These are phyloP conservation scores for Cladosporium colombiae DNA, from an alignment of 2,329 filamentous ascomycete genomes.

Conservation along the genomic window DNA sequence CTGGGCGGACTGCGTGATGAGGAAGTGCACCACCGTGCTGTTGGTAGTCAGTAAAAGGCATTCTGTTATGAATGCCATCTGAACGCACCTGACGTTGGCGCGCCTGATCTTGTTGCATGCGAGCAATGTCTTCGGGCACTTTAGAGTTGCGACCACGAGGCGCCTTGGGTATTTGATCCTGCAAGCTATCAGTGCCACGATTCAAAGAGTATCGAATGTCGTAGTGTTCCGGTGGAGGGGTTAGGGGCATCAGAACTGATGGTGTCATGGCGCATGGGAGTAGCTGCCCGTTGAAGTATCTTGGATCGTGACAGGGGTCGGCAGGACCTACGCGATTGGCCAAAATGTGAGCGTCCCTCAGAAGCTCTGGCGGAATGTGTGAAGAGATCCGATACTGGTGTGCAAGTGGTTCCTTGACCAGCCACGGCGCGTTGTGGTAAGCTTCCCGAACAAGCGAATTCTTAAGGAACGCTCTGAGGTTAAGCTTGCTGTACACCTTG, in stretches of 20 bases:
- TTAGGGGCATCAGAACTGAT: background rate
- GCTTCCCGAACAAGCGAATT: constrained; percentile 89
- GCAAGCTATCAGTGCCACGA: constrained; percentile 5
- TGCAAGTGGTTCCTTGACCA: constrained; percentile 85
- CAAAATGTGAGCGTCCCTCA: constrained; percentile 61
- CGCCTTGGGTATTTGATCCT: constrained; percentile 29
- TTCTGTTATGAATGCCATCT: constrained; percentile 6
- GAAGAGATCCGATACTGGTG: constrained; percentile 81
- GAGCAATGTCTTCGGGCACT: constrained; percentile 19
- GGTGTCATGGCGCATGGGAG: background rate
- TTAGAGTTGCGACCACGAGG: constrained; percentile 30
- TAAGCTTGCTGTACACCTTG: constrained; percentile 91
- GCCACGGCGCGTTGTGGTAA: constrained; percentile 95
- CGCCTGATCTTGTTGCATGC: constrained; percentile 24
- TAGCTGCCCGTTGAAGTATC: background rate
- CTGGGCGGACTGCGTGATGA: constrained; percentile 40
- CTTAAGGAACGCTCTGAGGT: constrained; percentile 90
- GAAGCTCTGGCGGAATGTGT: constrained; percentile 79
- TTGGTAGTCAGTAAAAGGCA: constrained; percentile 18
- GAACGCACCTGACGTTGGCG: constrained; percentile 26
- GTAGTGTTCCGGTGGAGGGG: background rate
- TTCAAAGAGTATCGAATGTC: background rate
- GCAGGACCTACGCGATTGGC: constrained; percentile 7
- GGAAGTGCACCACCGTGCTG: constrained; percentile 44
- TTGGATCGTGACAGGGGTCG: background rate